Conservation (phyloP, 108 stramenopile genomes). For the Skeletonema grethae region DNA sequence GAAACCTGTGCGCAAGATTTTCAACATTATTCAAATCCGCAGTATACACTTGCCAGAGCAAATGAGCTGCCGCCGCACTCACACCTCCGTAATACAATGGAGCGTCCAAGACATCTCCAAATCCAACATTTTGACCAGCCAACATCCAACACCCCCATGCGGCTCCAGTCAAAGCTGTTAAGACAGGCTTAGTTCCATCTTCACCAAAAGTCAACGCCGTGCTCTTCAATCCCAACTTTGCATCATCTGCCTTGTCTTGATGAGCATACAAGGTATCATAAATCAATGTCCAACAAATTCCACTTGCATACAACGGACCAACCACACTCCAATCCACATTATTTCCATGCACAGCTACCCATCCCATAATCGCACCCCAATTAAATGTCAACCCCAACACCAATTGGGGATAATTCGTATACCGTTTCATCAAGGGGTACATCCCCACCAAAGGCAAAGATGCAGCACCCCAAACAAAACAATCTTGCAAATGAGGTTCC, state of each 20-base stretch:
- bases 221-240: conserved; percentile 84
- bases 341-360: conserved; percentile 76
- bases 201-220: conserved; percentile 92
- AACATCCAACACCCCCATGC: conserved; percentile 61
- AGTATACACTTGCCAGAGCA: conserved; percentile 87
- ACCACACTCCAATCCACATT: conserved; percentile 69
- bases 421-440: conserved; percentile 97
- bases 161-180: conserved; percentile 54
- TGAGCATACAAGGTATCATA: conserved; percentile 99
- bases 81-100: conserved; percentile 57
- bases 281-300: conserved; percentile 95
- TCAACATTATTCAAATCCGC: conserved; percentile 78
- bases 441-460: conserved; percentile 89
- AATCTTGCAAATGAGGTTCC: conserved; percentile 51
- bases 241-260: conserved; percentile 96
- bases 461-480: conserved; percentile 83
- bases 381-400: conserved; percentile 97
- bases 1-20: conserved; percentile 84
- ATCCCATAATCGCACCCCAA: conserved; percentile 97
- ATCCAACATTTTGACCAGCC: conserved; percentile 59
- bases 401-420: conserved; percentile 92
- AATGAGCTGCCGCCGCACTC: conserved; percentile 69
- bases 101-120: conserved; percentile 15
- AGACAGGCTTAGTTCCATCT: conserved; percentile 68
- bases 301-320: conserved; percentile 85